These are phyloP conservation scores for Trypethelium eluteriae DNA, from an alignment of 495 filamentous ascomycete species.

Conservation along the genomic window DNA sequence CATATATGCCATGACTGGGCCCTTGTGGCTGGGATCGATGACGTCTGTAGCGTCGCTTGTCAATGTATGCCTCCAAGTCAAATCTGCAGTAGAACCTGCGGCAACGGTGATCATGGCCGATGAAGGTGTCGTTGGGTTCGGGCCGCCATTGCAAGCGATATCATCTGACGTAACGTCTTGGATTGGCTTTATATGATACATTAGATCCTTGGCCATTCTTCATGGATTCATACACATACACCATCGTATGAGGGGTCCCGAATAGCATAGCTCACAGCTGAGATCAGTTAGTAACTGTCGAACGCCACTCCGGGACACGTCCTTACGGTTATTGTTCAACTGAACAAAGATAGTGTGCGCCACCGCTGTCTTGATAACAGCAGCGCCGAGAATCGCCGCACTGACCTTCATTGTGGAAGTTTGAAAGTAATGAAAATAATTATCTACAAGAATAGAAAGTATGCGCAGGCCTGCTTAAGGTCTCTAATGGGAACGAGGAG, in stretches of 20 bases:
- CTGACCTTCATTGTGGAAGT: neutral
- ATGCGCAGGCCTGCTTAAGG: neutral
- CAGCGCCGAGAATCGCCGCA: neutral
- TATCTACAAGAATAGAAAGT: neutral
- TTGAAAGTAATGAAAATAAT: neutral
- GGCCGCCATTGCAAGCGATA: conserved; percentile 49
- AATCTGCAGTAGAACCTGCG: conserved; percentile 43
- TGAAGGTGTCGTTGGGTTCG: conserved; percentile 43
- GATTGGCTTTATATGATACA: conserved; percentile 36
- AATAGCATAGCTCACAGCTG: conserved; percentile 36
- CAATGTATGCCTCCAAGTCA: conserved; percentile 44
- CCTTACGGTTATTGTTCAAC: conserved; percentile 35
- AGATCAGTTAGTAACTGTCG: neutral
- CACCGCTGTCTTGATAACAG: neutral
- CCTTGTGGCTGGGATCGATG: conserved; percentile 23
- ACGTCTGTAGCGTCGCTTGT: neutral
- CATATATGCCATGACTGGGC: conserved; percentile 30
- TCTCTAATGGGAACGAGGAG: neutral
- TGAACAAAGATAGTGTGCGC: conserved; percentile 53
- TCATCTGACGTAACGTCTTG: conserved; percentile 45
- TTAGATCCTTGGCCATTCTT: conserved; percentile 7
- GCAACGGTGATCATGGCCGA: conserved; percentile 41
- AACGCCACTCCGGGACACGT: neutral
- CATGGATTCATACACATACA: conserved; percentile 18
- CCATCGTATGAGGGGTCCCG: conserved; percentile 41